Percentiles rank a stretch among this genome's conserved stretches.
Evolutionary conservation across 73 alveolate species (phyloP).

Genomic region (Uronychia binucleata): DNA sequence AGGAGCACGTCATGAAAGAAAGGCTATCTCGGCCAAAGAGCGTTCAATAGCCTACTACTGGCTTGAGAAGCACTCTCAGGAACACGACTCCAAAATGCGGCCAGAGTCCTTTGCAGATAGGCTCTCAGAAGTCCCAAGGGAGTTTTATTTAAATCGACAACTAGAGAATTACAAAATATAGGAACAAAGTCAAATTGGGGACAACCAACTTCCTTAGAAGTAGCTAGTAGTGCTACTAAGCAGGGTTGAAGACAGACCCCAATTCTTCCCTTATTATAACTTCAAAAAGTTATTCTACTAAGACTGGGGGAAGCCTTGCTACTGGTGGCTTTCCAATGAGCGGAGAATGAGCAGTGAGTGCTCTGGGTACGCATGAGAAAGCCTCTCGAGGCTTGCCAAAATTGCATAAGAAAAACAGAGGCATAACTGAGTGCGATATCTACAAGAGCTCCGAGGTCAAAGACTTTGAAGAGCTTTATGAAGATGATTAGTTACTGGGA

Average conservation of each 20-base stretch:
- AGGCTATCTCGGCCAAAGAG: not conserved
- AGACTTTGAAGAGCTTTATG: too few relatives aligned
- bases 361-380: too few relatives aligned
- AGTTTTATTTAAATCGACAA: not conserved
- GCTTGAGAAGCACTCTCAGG: too few relatives aligned
- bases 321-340: too few relatives aligned
- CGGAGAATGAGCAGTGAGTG: too few relatives aligned
- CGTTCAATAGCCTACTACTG: not conserved
- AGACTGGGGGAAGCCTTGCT: too few relatives aligned
- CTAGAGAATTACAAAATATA: not conserved
- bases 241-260: not conserved
- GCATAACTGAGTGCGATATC: too few relatives aligned
- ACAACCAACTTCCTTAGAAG: not conserved
- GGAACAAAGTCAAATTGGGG: not conserved
- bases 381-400: too few relatives aligned
- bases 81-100: not conserved
- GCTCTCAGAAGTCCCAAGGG: not conserved
- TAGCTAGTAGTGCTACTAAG: not conserved
- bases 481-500: too few relatives aligned
- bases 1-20: not conserved
- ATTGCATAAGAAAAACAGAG: too few relatives aligned
- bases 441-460: too few relatives aligned
- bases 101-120: slow-evolving; percentile 3
- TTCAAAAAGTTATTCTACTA: not conserved
- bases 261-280: not conserved